phyloP scores from a whole-genome alignment of 1,284 basidiomycete genomes.

The Ceratobasidium sp. region DNA sequence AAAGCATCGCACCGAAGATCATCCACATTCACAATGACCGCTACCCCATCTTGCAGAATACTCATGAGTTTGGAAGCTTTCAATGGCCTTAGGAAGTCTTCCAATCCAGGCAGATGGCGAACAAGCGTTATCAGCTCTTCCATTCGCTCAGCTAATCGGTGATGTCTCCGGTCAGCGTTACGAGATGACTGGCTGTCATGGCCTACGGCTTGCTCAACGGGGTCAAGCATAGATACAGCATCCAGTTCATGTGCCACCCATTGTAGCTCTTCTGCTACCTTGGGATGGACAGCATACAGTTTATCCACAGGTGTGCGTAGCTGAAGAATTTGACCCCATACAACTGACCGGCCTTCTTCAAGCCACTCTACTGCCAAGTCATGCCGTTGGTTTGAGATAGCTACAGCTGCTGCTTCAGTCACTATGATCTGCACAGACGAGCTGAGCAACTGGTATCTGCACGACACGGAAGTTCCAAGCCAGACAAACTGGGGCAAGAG shows the following conservation, averaged over 20 bases:
- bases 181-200: neutral
- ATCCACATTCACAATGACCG: neutral
- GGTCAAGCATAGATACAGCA: neutral
- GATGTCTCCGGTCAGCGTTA: neutral
- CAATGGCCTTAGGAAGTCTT: neutral
- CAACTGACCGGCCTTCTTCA: conserved; percentile 15
- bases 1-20: no score
- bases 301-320: conserved; percentile 12
- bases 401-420: neutral
- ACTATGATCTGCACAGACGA: neutral
- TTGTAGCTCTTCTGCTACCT: neutral
- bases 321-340: conserved; percentile 20
- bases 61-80: neutral
- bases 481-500: neutral
- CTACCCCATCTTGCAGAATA: neutral
- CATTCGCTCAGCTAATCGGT: neutral
- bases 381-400: neutral
- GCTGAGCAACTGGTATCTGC: neutral
- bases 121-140: neutral
- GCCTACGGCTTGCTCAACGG: neutral
- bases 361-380: conserved; percentile 16
- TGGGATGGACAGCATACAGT: neutral
- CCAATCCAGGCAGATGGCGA: neutral
- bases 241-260: neutral
- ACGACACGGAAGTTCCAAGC: neutral